Evolutionary conservation across 2,329 filamentous ascomycete species (phyloP), one percentile per base, ranked within the genome.

Genomic region (Botrytis fabae): DNA sequence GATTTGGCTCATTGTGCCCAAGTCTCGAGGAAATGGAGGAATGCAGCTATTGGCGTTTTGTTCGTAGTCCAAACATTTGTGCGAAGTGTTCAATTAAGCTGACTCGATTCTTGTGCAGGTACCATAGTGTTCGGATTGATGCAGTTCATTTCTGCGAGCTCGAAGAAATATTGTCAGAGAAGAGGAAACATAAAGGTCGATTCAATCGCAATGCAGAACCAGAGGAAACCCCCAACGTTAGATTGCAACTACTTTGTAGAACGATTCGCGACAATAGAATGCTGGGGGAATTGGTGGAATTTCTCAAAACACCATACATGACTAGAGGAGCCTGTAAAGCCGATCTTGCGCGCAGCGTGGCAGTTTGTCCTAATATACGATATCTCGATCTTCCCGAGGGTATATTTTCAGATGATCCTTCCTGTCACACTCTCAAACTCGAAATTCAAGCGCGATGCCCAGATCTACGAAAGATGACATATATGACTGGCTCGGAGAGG

Each of bases 241-340:
- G 95, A 46, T 86, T 98, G 69, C 88, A 90, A 78, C 87, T 97
- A 72, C 88, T 98, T 64, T 93, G 92, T 80, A 90, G 94, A 75
- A 94, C 94, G 1, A 89, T 98, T 68, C 90, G 94, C 75, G 92
- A 95, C 68, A 91, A 94, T 75, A 88, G 84, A 65, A 82, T 86
- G 14, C 84, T 97, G 63, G 94, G 91, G 48, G 85, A 87, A 72
- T 85, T 89, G 60, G 93, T 97, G 8, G 84, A 91, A 79, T 94
- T 91, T 78, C 86, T 98, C 79, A 97, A 97, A 85, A 90, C 94
- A 74, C 94, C 95, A 10, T 98, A 97, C 82, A 98, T 98, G 95
- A 91, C 95, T 71, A 90, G 95, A 62, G 80, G 98, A 84, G 93
- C 93, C 1, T 92, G 89, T 81, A 94, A 96, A 81, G 88, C 92